A percentile compares a stretch with the other conserved stretches of the same genome.
Conservation (phyloP, 805 yeast genomes). For the Kregervanrija fluxuum region DNA sequence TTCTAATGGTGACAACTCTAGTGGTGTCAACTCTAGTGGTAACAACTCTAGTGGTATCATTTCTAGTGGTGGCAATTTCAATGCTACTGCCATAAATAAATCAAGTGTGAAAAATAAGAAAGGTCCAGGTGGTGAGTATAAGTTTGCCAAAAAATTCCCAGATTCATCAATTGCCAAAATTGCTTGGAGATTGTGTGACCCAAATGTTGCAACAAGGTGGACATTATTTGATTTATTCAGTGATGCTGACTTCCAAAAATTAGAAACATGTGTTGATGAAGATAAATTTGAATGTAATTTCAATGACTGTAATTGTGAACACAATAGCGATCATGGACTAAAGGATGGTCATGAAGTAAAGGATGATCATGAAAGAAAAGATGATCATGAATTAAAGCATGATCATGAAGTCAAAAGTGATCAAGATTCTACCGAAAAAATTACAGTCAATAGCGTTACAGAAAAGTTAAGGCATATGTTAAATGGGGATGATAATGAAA, state of each 20-base stretch:
- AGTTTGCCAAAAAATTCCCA: constrained; percentile 58
- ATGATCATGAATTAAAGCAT: no score
- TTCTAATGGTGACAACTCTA: background rate
- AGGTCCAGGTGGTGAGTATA: constrained; percentile 72
- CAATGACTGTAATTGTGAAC: no score
- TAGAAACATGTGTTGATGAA: constrained; percentile 62
- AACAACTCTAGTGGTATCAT: background rate
- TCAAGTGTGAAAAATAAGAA: constrained; percentile 5
- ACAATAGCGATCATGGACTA: no score
- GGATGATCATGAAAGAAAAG: no score
- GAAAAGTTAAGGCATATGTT: no score
- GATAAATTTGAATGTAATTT: constrained; percentile 7
- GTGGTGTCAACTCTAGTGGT: background rate
- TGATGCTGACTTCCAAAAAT: constrained; percentile 59
- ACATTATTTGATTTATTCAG: constrained; percentile 47
- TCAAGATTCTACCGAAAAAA: no score
- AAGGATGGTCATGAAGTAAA: no score
- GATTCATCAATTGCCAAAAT: constrained; percentile 59
- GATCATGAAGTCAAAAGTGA: no score
- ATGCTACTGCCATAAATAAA: background rate
- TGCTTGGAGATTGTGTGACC: constrained; percentile 75
- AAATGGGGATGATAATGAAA: no score
- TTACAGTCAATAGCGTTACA: no score
- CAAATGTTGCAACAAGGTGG: constrained; percentile 49
- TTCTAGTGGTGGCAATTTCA: background rate